Conservation (phyloP, 2,329 filamentous ascomycete genomes). For the Fusarium sp. region DNA sequence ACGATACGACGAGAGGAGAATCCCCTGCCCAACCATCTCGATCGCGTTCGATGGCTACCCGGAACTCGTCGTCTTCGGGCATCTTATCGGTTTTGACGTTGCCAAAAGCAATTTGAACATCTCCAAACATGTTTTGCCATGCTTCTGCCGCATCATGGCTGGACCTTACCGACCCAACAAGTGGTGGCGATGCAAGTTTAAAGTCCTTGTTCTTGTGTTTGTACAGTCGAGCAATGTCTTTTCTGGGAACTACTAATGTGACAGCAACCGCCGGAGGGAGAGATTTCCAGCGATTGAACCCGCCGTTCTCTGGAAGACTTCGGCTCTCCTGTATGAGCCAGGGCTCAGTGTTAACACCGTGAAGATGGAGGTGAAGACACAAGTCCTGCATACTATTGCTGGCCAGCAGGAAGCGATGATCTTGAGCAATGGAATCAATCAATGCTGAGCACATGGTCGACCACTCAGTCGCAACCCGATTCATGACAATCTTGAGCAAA, state of each 20-base stretch:
- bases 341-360: conserved; percentile 52
- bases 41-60: conserved; percentile 55
- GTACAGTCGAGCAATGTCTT: conserved; percentile 50
- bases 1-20: conserved; percentile 59
- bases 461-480: conserved; percentile 55
- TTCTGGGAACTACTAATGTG: conserved; percentile 55
- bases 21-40: conserved; percentile 55
- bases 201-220: conserved; percentile 22
- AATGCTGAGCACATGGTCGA: conserved; percentile 49
- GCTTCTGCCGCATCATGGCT: conserved; percentile 37
- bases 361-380: conserved; percentile 54
- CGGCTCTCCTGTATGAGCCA: conserved; percentile 49
- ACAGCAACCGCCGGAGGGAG: conserved; percentile 57
- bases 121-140: conserved; percentile 57
- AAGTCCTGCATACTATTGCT: conserved; percentile 56
- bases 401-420: conserved; percentile 50
- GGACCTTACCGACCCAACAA: conserved; percentile 52
- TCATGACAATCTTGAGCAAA: conserved; percentile 56
- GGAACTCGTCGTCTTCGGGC: conserved; percentile 51
- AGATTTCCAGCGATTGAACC: conserved; percentile 56
- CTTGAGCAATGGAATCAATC: conserved; percentile 51
- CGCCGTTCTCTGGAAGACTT: conserved; percentile 39
- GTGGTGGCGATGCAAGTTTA: conserved; percentile 47
- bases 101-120: conserved; percentile 61
- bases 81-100: conserved; percentile 48